phyloP scores from a whole-genome alignment of 768 basidiomycete genomes.

The Candolleomyces eurysporus region DNA sequence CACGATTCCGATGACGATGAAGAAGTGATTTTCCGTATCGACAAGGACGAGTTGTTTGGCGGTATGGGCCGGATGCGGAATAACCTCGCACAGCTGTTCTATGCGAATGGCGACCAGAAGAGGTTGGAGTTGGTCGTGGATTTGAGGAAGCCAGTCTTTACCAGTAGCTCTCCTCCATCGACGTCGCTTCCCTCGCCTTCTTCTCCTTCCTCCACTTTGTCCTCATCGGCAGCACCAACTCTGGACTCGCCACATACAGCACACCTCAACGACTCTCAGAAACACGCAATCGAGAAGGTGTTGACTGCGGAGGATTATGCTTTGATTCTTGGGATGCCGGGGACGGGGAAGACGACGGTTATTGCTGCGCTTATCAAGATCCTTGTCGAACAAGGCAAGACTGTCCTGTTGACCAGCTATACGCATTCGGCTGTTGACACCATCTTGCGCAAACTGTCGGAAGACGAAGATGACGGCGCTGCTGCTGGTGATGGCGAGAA shows the following conservation, averaged over 20 bases:
- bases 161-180: conserved; percentile 12
- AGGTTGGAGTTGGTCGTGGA: conserved; percentile 81
- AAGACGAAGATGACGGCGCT: conserved; percentile 19
- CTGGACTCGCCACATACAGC: conserved; percentile 16
- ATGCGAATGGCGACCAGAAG: conserved; percentile 66
- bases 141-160: conserved; percentile 66
- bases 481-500: conserved; percentile 8
- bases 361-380: conserved; percentile 84
- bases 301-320: conserved; percentile 86
- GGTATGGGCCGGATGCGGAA: conserved; percentile 88
- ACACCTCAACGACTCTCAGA: conserved; percentile 71
- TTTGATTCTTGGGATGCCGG: conserved; percentile 94
- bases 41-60: conserved; percentile 87
- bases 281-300: conserved; percentile 67
- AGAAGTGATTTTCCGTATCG: conserved; percentile 72
- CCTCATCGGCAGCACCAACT: not conserved
- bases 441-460: conserved; percentile 81
- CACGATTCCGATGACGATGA: conserved; percentile 5
- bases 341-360: conserved; percentile 96
- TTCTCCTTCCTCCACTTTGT: conserved; percentile 7
- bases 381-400: conserved; percentile 80
- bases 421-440: conserved; percentile 99
- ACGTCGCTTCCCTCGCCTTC: not conserved
- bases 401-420: conserved; percentile 85
- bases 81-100: conserved; percentile 89